These are phyloP conservation scores for Myxozyma neotropica DNA, from an alignment of 805 yeast genomes.

Conservation along the genomic window DNA sequence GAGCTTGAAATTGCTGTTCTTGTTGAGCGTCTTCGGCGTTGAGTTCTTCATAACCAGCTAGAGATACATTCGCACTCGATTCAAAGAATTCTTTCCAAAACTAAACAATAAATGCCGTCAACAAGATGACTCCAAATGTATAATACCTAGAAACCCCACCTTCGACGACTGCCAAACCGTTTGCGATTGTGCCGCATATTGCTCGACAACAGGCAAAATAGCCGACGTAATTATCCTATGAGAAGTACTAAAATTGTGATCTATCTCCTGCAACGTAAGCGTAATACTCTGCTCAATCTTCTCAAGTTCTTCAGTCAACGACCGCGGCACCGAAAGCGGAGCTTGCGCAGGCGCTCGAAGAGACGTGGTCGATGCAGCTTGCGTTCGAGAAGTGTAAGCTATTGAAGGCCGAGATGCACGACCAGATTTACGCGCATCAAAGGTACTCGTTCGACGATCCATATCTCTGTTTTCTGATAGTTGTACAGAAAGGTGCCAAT, in stretches of 20 bases:
- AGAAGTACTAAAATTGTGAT: slow-evolving; percentile 67
- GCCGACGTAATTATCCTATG: slow-evolving; percentile 68
- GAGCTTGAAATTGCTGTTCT: slow-evolving; percentile 6
- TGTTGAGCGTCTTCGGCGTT: slow-evolving; percentile 12
- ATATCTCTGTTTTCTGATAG: not conserved
- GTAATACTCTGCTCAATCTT: slow-evolving; percentile 79
- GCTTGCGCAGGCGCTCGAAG: not conserved
- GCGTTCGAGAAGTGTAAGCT: slow-evolving; percentile 18
- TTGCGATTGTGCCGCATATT: slow-evolving; percentile 60
- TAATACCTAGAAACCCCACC: slow-evolving; percentile 13
- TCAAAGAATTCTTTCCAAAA: slow-evolving; percentile 83
- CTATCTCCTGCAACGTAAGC: slow-evolving; percentile 73
- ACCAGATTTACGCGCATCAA: not conserved
- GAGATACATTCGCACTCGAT: slow-evolving; percentile 66
- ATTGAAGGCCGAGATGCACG: slow-evolving; percentile 15
- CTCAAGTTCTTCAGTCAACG: slow-evolving; percentile 52
- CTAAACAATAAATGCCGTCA: slow-evolving; percentile 29
- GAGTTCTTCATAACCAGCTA: slow-evolving; percentile 54
- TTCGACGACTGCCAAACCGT: slow-evolving; percentile 55
- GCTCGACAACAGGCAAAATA: slow-evolving; percentile 66
- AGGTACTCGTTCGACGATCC: not conserved
- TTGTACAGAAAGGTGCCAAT: not conserved
- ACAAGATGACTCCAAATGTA: not conserved
- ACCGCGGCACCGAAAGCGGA: slow-evolving; percentile 18
- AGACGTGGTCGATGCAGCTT: not conserved